Percentiles rank a stretch among this genome's conserved stretches.
Conservation (phyloP, 2,329 filamentous ascomycete species). For the Neodidymelliopsis sp. region DNA sequence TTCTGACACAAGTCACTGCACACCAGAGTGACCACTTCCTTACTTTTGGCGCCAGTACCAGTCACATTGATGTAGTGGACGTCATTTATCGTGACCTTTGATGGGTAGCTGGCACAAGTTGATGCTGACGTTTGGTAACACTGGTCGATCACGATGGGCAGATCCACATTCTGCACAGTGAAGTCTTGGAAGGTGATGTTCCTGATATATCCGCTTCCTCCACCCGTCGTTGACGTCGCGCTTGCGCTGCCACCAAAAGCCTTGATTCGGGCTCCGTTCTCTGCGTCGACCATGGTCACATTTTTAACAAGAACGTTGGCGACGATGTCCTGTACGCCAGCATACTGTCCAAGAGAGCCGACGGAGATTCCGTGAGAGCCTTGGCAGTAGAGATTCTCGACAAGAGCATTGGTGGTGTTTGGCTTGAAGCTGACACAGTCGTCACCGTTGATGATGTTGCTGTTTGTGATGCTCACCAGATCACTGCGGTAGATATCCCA, state of each 20-base stretch:
- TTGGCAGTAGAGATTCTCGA: constrained; percentile 72
- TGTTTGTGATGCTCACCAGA: constrained; percentile 72
- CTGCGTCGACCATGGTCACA: constrained; percentile 49
- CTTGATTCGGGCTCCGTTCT: constrained; percentile 75
- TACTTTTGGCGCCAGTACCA: constrained; percentile 59
- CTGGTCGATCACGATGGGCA: constrained; percentile 68
- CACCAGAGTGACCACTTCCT: constrained; percentile 50
- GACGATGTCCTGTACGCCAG: constrained; percentile 72
- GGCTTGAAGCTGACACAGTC: constrained; percentile 79
- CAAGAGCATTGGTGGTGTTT: constrained; percentile 72
- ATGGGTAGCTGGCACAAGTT: constrained; percentile 65
- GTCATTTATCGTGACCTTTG: constrained; percentile 62
- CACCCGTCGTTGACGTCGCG: constrained; percentile 68
- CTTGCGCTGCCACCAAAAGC: constrained; percentile 71
- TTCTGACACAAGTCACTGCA: constrained; percentile 58
- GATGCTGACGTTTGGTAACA: constrained; percentile 70
- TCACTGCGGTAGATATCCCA: constrained; percentile 69
- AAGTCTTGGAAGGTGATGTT: constrained; percentile 74
- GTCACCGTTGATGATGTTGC: constrained; percentile 69
- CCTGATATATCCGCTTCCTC: constrained; percentile 66
- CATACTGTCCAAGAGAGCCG: constrained; percentile 73
- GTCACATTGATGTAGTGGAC: constrained; percentile 64
- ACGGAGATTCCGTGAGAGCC: constrained; percentile 76
- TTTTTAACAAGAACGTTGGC: constrained; percentile 65
- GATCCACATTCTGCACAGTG: constrained; percentile 67